A percentile compares a stretch with the other conserved stretches of the same genome.
phyloP scores from a whole-genome alignment of 1,139 yeast species.

The Lodderomyces pseudojiufengensis region DNA sequence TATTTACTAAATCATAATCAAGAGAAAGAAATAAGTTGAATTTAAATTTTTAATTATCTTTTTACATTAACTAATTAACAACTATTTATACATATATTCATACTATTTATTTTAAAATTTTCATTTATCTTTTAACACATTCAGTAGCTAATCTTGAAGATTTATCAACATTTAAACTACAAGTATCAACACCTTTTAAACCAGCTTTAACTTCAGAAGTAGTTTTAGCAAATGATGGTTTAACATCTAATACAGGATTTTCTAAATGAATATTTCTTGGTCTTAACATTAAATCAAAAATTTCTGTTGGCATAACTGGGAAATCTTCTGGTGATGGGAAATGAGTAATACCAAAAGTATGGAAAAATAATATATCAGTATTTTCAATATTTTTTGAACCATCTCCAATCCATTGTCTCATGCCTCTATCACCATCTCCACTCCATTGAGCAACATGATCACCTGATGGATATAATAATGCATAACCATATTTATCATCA shows the following conservation, averaged over 20 bases:
- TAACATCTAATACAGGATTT: slow-evolving; percentile 73
- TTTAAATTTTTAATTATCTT: too few relatives aligned
- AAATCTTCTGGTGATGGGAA: slow-evolving; percentile 88
- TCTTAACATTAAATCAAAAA: slow-evolving; percentile 67
- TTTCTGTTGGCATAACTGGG: slow-evolving; percentile 88
- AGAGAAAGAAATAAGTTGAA: too few relatives aligned
- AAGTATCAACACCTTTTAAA: slow-evolving; percentile 29
- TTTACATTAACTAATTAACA: not conserved
- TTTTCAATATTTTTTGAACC: slow-evolving; percentile 60
- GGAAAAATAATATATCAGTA: slow-evolving; percentile 70
- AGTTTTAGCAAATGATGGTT: slow-evolving; percentile 65
- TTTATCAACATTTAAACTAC: slow-evolving; percentile 38
- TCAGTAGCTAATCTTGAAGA: slow-evolving; percentile 36
- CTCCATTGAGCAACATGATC: slow-evolving; percentile 77
- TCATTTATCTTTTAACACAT: slow-evolving; percentile 19
- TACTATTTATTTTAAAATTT: not conserved
- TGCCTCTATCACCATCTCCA: slow-evolving; percentile 69
- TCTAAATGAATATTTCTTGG: slow-evolving; percentile 76
- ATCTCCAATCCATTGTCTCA: slow-evolving; percentile 71
- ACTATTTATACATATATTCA: not conserved
- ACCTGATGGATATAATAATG: slow-evolving; percentile 74
- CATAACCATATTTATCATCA: slow-evolving; percentile 49
- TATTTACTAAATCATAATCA: too few relatives aligned
- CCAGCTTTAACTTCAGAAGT: slow-evolving; percentile 53
- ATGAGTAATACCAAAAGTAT: slow-evolving; percentile 80